Base-by-base conservation (phyloP, 768 basidiomycete species). In the Psilocybe cubensis region DNA sequence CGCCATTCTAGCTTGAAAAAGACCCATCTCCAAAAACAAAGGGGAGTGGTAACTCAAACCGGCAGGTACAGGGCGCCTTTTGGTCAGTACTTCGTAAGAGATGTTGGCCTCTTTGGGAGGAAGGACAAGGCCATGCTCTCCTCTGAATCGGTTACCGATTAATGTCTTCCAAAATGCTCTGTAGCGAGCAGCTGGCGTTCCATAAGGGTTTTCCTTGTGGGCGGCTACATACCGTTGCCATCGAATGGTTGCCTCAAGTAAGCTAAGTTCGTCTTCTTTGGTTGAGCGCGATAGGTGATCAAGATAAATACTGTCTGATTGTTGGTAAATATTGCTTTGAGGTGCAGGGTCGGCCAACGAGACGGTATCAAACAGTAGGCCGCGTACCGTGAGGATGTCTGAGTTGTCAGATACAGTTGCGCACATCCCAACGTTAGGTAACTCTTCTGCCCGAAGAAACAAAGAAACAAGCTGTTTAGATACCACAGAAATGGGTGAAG, bases 341-440 rank as follows among this genome's bases (percentile, higher is more conserved):
- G 50, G 50, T n/a, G 40, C 21, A 21, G 50, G 25, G 6, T 20
- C 50, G 18, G 35, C 31, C 17, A 52, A 38, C 11, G 50, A 52
- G 12, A 56, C 49, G 5, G 54, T 56, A 40, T 56, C 46, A 35
- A 48, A 56, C 20, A 35, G 46, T 14, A 56, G 17, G 24, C 54
- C 54, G 8, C 46, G 33, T 18, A 56, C 20, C 5, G 31, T 40
- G 11, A 56, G 35, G 18, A 48, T 38, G 45, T 41, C 41, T 10
- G 38, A 12, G 18, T 48, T 27, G 18, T 48, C 38, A 28, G 54
- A 41, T 28, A 56, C 24, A 14, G 18, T 18, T 6, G 47, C 54
- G 14, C 25, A 24, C 12, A 24, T 35, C 35, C 14, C n/a, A 18
- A n/a, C 2, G 7, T 14, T 14, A 38, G 35, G 12, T 11, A 38